A percentile compares a stretch with the other conserved stretches of the same genome.
These are phyloP conservation scores for Lactifluus pinguis DNA, from an alignment of 768 basidiomycete species.

Conservation along the genomic window DNA sequence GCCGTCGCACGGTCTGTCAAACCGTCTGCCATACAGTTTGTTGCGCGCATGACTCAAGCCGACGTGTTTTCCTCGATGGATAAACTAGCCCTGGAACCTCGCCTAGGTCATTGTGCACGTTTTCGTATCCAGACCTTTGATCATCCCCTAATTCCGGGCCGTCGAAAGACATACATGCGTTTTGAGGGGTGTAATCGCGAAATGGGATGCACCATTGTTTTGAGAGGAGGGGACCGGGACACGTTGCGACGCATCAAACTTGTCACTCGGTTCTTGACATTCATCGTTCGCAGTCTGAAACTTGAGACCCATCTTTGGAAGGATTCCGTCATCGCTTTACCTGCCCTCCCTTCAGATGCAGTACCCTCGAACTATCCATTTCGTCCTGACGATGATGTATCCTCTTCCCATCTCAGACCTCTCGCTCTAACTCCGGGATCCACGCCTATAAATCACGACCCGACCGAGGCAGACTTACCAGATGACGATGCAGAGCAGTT, in stretches of 20 bases:
- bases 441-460: neutral
- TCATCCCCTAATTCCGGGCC: conserved; percentile 87
- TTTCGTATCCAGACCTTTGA: conserved; percentile 92
- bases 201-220: conserved; percentile 88
- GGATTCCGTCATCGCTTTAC: conserved; percentile 72
- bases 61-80: conserved; percentile 96
- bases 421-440: neutral
- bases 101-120: conserved; percentile 76
- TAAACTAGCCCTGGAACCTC: conserved; percentile 81
- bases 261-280: conserved; percentile 84
- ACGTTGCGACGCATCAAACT: conserved; percentile 82
- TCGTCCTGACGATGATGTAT: neutral
- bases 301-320: conserved; percentile 93
- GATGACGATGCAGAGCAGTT: conserved; percentile 66
- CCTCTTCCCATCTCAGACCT: neutral
- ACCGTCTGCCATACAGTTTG: conserved; percentile 73
- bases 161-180: conserved; percentile 93
- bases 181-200: conserved; percentile 93
- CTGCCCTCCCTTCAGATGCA: conserved; percentile 56
- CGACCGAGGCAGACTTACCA: conserved; percentile 32
- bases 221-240: conserved; percentile 80
- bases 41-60: conserved; percentile 91
- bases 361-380: conserved; percentile 36
- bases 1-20: conserved; percentile 89
- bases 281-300: conserved; percentile 89